Percentiles rank a stretch among this genome's conserved stretches.
These are phyloP conservation scores for Phytophthora fragariaefolia DNA, from an alignment of 352 stramenopile genomes.

Conservation along the genomic window DNA sequence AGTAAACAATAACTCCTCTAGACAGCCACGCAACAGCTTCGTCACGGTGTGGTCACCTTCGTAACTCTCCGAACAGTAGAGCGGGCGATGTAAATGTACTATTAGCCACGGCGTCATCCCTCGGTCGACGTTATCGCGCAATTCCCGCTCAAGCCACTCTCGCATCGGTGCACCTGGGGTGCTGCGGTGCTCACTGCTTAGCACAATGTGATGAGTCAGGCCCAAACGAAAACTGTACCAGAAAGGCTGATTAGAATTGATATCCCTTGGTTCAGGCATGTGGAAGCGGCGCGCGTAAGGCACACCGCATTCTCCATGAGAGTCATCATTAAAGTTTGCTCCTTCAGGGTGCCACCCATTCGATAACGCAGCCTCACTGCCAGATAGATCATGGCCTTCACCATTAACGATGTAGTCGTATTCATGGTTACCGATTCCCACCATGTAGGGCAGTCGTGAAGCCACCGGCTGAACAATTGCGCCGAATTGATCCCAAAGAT, in stretches of 20 bases:
- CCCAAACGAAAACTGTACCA: constrained; percentile 62
- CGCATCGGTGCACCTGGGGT: constrained; percentile 44
- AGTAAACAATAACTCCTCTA: constrained; percentile 44
- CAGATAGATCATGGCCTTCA: constrained; percentile 28
- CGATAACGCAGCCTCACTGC: constrained; percentile 23
- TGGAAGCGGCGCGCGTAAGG: constrained; percentile 68
- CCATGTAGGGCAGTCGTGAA: constrained; percentile 79
- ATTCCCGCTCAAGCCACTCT: constrained; percentile 52
- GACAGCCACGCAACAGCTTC: constrained; percentile 37
- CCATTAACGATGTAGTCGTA: constrained; percentile 35
- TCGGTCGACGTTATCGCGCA: constrained; percentile 50
- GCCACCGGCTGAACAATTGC: constrained; percentile 77
- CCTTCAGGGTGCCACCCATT: constrained; percentile 27
- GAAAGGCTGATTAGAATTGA: constrained; percentile 48
- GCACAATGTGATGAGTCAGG: constrained; percentile 50
- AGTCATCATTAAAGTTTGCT: constrained; percentile 50
- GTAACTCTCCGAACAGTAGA: constrained; percentile 50
- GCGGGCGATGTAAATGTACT: constrained; percentile 59
- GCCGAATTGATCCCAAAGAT: constrained; percentile 85
- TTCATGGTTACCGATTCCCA: constrained; percentile 62
- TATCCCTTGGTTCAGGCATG: constrained; percentile 50
- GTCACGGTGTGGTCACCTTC: constrained; percentile 37
- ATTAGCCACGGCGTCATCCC: constrained; percentile 57
- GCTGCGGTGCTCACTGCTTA: constrained; percentile 62
- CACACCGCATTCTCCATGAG: constrained; percentile 86